Base-by-base conservation (phyloP, 495 filamentous ascomycete genomes). In the Lepidopterella palustris region DNA sequence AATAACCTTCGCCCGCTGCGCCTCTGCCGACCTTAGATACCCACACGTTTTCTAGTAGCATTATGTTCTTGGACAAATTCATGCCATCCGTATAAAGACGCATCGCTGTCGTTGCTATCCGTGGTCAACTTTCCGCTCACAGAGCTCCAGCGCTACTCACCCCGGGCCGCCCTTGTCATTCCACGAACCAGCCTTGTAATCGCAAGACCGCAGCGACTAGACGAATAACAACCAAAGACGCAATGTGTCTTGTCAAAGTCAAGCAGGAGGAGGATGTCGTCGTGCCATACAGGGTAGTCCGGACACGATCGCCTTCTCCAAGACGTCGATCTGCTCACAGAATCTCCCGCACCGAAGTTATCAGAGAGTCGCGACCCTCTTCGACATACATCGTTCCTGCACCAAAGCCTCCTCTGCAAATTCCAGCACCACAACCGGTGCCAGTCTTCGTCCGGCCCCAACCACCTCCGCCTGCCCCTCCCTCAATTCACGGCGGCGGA, bases 241-340 rank as follows among this genome's bases (percentile, higher is more conserved):
- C 63, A 29, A 74, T 74, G 72, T 74, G 72, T 62, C 68, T 74
- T 27, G 28, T 74, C 61, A 72, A 70, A 53, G 66, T 72, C 29
- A 60, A 60, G 45, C 60, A 73, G 32, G 72, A 74, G 29, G 71
- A 73, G 55, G 66, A 70, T 24, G 64, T 69, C 58, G 39, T 63
- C 9, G 56, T 70, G 29, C 66, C 66, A 0, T 59, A 63, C 45
- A 59, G 68, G 50, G 59, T 47, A 48, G 57, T 24, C 57, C 60
- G 39, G 31, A 49, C 54, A n/a, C 63, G 60, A 31, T 53, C 53
- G 9, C 52, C 53, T 15, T 60, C 40, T 24, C 54, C 59, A 10
- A 65, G 52, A 27, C 67, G 62, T 31, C 53, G 32, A 53, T 55
- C 49, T 13, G 20, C 42, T 40, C 50, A 57, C 20, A 62, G 64